Percentiles rank a stretch among this genome's conserved stretches.
phyloP scores from a whole-genome alignment of 306 rosid species.

The Dryas drummondii region DNA sequence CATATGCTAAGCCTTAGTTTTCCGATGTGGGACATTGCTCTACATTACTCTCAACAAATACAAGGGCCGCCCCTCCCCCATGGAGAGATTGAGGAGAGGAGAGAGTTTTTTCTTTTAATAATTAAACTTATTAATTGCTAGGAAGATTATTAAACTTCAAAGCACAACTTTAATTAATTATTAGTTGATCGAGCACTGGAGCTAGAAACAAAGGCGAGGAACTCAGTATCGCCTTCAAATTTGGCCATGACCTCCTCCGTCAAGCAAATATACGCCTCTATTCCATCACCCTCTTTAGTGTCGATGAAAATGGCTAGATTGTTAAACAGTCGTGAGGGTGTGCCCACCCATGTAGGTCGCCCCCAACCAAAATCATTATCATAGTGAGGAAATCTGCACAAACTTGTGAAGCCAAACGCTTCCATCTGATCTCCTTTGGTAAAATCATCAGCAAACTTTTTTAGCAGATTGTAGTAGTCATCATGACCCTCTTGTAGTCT shows the following conservation, averaged over 20 bases:
- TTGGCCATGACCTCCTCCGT: constrained; percentile 48
- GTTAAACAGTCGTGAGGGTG: constrained; percentile 38
- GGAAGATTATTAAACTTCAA: too few relatives aligned
- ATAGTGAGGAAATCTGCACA: constrained; percentile 19
- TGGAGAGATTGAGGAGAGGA: too few relatives aligned
- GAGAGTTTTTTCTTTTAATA: too few relatives aligned
- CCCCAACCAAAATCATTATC: constrained; percentile 51
- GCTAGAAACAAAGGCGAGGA: constrained; percentile 25
- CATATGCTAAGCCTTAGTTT: too few relatives aligned
- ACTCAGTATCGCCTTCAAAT: constrained; percentile 35
- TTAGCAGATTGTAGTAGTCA: background rate
- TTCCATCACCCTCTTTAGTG: constrained; percentile 39
- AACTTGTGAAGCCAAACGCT: background rate
- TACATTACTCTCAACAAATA: too few relatives aligned
- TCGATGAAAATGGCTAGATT: constrained; percentile 49
- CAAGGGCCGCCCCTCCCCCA: too few relatives aligned
- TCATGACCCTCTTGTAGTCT: background rate
- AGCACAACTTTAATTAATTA: background rate
- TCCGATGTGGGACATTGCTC: too few relatives aligned
- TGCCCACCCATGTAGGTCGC: constrained; percentile 48
- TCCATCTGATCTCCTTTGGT: background rate
- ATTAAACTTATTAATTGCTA: too few relatives aligned
- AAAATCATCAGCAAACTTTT: background rate
- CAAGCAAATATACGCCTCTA: constrained; percentile 50
- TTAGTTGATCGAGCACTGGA: background rate